Evolutionary conservation across 345 rosid genomes (phyloP).

Genomic region (Arabidopsis arenosa): DNA sequence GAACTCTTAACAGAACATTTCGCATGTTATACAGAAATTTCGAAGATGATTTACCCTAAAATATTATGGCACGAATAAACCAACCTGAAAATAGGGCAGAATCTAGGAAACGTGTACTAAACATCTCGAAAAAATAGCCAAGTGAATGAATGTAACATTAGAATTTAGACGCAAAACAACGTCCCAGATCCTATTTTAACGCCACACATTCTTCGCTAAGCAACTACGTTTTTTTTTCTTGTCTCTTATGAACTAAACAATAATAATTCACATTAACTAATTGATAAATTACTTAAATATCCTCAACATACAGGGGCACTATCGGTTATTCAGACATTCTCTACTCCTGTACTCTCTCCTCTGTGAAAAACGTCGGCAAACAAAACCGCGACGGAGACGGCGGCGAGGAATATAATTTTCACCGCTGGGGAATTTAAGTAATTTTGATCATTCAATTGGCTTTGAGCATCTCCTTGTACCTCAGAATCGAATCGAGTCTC

Average conservation of each 20-base stretch:
- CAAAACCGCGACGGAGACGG: background rate
- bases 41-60: background rate
- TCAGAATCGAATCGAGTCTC: conserved; percentile 48
- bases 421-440: background rate
- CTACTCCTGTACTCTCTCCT: background rate
- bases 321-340: conserved; percentile 1
- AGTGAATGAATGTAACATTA: conserved; percentile 8
- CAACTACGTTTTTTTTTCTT: background rate
- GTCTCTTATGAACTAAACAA: background rate
- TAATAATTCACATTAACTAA: conserved; percentile 13
- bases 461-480: conserved; percentile 49
- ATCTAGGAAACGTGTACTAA: conserved; percentile 32
- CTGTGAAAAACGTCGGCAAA: conserved; percentile 15
- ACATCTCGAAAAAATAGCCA: conserved; percentile 20
- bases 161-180: conserved; percentile 33
- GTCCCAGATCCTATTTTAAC: conserved; percentile 43
- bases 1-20: background rate
- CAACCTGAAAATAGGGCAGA: background rate
- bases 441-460: background rate
- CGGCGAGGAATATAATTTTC: background rate
- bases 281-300: conserved; percentile 17
- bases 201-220: conserved; percentile 38
- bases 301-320: conserved; percentile 30
- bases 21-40: background rate
- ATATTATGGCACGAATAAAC: background rate